Evolutionary conservation across 352 stramenopile genomes (phyloP).

Genomic region (Globisporangium middletonii): DNA sequence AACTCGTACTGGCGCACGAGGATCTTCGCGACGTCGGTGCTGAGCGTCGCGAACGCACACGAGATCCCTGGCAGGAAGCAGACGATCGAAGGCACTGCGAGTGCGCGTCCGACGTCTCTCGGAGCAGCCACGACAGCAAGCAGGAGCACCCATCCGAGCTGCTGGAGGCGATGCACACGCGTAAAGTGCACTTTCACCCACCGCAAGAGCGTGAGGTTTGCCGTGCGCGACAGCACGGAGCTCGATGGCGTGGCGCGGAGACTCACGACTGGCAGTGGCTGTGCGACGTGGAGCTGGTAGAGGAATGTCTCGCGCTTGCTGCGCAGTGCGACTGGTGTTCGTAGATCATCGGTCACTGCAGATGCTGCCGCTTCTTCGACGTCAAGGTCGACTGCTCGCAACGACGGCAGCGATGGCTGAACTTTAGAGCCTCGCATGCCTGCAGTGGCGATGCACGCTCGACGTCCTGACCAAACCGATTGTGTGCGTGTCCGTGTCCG

Average conservation of each 20-base stretch:
- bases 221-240: not conserved
- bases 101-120: not conserved
- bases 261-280: slow-evolving; percentile 2
- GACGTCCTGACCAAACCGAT: too few relatives aligned
- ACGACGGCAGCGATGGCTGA: too few relatives aligned
- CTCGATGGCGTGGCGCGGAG: not conserved
- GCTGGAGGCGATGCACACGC: not conserved
- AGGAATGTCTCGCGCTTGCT: not conserved
- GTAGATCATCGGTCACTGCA: too few relatives aligned
- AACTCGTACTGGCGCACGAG: slow-evolving; percentile 21
- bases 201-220: not conserved
- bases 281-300: slow-evolving; percentile 7
- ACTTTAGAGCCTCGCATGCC: too few relatives aligned
- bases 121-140: not conserved
- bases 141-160: not conserved
- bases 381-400: too few relatives aligned
- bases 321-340: too few relatives aligned
- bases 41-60: slow-evolving; percentile 10
- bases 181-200: slow-evolving; percentile 4
- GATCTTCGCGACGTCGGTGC: slow-evolving; percentile 10
- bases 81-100: slow-evolving; percentile 16
- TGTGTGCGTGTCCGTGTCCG: too few relatives aligned
- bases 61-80: slow-evolving; percentile 1
- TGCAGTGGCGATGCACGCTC: too few relatives aligned
- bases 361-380: too few relatives aligned